Evolutionary conservation across 768 basidiomycete species (phyloP), one percentile per base, ranked within the genome.

Genomic region (Floccularia luteovirens): DNA sequence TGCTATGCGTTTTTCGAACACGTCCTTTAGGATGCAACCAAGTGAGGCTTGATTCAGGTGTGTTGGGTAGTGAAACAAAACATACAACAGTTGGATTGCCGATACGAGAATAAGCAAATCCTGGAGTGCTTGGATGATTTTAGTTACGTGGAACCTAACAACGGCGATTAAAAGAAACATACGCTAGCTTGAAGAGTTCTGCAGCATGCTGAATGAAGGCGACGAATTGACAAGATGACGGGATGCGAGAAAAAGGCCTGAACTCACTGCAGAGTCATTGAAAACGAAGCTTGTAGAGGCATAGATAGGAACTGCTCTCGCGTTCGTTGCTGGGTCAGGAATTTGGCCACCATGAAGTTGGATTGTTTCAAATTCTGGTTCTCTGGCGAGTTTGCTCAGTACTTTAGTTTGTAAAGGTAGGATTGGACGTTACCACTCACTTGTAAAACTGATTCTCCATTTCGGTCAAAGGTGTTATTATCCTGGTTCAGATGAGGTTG

Each of bases 301-400:
- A 43, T 87, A 88, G 51, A 90, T 87, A 0, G 88, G 88, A 0
- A 77, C 74, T 2, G 86, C 88, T 2, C 86, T 74, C 3, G 88
- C 81, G 42, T 82, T 78, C 0, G 81, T 84, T 1, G 77, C 54
- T 0, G 73, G 56, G 58, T 85, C 83, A 8, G 73, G 70, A 10
- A 58, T 60, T 45, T 86, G 80, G 1, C 87, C 87, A 13, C 77
- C 87, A 53, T 90, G 87, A 4, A 89, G 66, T 57, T 87, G 84
- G 34, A 89, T 64, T 1, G 85, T 88, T 50, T 89, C 84, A 49
- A 88, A 87, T 51, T 85, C 81, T 35, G 82, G 82, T 49, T 66
- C 64, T 58, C 72, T 74, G 16, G n/a, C n/a, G n/a, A n/a, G n/a
- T n/a, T n/a, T n/a, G n/a, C n/a, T n/a, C n/a, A n/a, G n/a, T n/a